Base-by-base conservation (phyloP, 2,329 filamentous ascomycete genomes). In the Penicillium sp. region DNA sequence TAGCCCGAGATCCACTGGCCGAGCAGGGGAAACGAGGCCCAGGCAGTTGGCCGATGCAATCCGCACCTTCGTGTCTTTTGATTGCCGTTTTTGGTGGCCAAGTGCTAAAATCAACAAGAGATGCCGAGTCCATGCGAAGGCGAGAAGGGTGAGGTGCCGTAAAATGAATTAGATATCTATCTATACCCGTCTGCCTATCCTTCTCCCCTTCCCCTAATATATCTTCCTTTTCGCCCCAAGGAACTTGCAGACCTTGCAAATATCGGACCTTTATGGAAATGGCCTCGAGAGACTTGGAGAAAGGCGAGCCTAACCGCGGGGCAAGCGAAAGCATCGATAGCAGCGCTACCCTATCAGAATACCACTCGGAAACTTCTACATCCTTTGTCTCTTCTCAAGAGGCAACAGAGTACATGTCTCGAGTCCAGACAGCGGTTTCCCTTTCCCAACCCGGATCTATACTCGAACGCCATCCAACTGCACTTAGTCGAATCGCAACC, bases 401-500 rank as follows among this genome's bases (percentile, higher is more conserved):
- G 31, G 53, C 44, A 27, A 35, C 46, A 33, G 52, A 53, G n/a
- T 54, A 51, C 47, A 61, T 71, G 47, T 65, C 64, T 18, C 60
- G 62, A 38, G 62, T 66, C 8, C 64, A 66, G 42, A 72, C 70
- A 3, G 60, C 54, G n/a, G 54, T 62, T 18, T 59, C 57, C n/a
- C 56, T 62, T 23, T 59, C 57, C n/a, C 56, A 55, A 15, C 57
- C 47, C 32, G 49, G 43, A 9, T 27, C 43, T 46, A 66, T 65
- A 33, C 55, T 72, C 27, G 71, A 72, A 53, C 60, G 66, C 39
- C 65, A 72, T 56, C 64, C 65, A 5, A 72, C 69, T 27, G 66
- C 67, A 9, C 54, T 72, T 27, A 71, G 68, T 57, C 68, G 70
- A 28, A 72, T 72, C 37, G 69, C 67, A 42, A 72, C 69, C 8